Base-by-base conservation (phyloP, 176 grass and related monocot species). In the Triticum monococcum region DNA sequence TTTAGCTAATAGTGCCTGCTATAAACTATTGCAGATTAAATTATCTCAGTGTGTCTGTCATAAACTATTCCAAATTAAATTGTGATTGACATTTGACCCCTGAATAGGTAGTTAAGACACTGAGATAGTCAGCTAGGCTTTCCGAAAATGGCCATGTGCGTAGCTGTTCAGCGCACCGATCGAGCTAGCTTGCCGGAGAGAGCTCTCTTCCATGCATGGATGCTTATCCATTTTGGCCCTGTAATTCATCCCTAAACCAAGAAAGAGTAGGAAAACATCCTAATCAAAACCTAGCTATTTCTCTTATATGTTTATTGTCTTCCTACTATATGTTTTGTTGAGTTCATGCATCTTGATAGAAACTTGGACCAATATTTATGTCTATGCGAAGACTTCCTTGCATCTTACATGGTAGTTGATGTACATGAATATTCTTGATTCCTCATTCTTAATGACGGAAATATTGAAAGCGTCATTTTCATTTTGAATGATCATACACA, bases 61-160 rank as follows among this genome's bases (percentile, higher is more conserved):
- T 59, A 43, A 23, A 38, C 37, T 24, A 78, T 16, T 72, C 32
- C 33, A 1, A 5, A 64, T 12, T 46, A 64, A 64, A 85, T 30
- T 74, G 80, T 4, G 30, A 12, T 46, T 4, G 10, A 52, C 52
- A 9, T 86, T 63, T 66, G 73, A 86, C 73, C 18, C 17, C 7
- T 31, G 14, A 52, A 30, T 16, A 75, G 9, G 17, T 57, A 60
- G 32, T 24, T 56, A 23, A n/a, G 10, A 31, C 64, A 67, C 24
- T 35, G 12, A 28, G 18, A 37, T 38, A 72, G 81, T 65, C 84
- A 72, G 56, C 56, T 64, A 89, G 79, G 79, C 65, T 79, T 86
- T 86, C 79, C 40, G 17, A 14, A 90, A 88, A 87, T 40, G 84
- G 84, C 14, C 64, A 61, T 77, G 48, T 63, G 25, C 63, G 69